phyloP scores from a whole-genome alignment of 768 basidiomycete genomes.

The Leccinum boreale region DNA sequence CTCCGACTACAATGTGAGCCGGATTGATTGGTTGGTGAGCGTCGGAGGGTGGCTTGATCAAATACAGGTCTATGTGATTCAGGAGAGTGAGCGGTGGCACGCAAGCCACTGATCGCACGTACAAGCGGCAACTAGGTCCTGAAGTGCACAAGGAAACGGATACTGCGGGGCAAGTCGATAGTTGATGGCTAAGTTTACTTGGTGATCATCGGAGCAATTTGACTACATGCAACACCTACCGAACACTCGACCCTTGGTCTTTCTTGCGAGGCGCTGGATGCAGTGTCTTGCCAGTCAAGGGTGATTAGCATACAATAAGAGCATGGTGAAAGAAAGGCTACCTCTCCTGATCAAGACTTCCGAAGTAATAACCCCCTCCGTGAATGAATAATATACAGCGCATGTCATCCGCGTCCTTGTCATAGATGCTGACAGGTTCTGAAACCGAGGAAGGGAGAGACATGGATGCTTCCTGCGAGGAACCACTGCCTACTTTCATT shows the following conservation, averaged over 20 bases:
- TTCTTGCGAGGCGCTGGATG: slow-evolving; percentile 83
- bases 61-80: slow-evolving; percentile 63
- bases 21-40: slow-evolving; percentile 83
- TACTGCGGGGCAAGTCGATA: slow-evolving; percentile 95
- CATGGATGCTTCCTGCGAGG: slow-evolving; percentile 15
- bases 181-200: slow-evolving; percentile 55
- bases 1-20: slow-evolving; percentile 76
- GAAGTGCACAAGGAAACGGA: slow-evolving; percentile 90
- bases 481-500: slow-evolving; percentile 18
- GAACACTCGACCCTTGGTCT: slow-evolving; percentile 89
- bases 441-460: slow-evolving; percentile 19
- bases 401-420: slow-evolving; percentile 77
- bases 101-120: slow-evolving; percentile 21
- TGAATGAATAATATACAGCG: slow-evolving; percentile 81
- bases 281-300: slow-evolving; percentile 46
- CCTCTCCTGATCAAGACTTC: slow-evolving; percentile 77
- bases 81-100: not conserved
- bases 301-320: slow-evolving; percentile 8
- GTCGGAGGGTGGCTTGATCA: slow-evolving; percentile 82
- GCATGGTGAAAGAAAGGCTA: slow-evolving; percentile 19
- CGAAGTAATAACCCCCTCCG: slow-evolving; percentile 86
- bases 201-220: not conserved
- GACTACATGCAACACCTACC: slow-evolving; percentile 37
- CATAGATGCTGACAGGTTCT: slow-evolving; percentile 41
- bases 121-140: slow-evolving; percentile 89